phyloP scores from a whole-genome alignment of 2,329 filamentous ascomycete species.

The Fusarium sp. region DNA sequence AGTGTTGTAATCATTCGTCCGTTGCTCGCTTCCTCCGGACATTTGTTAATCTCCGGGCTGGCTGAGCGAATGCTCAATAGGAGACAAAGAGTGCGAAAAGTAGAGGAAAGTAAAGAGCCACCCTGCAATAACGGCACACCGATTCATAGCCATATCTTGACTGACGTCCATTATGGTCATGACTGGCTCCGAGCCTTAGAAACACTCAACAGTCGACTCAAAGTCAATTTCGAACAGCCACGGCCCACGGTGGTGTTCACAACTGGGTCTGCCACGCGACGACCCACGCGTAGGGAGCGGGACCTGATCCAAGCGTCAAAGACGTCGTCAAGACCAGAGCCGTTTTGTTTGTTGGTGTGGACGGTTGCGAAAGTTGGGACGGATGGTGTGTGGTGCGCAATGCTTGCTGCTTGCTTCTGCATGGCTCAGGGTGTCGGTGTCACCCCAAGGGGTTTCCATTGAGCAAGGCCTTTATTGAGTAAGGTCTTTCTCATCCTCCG shows the following conservation, averaged over 20 bases:
- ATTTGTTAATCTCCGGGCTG: conserved; percentile 18
- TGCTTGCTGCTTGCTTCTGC: conserved; percentile 7
- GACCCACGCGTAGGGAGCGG: conserved; percentile 41
- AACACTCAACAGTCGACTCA: conserved; percentile 26
- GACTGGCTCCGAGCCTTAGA: background rate
- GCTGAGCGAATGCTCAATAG: conserved; percentile 2
- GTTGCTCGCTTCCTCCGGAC: conserved; percentile 3
- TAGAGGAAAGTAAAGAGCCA: conserved; percentile 1
- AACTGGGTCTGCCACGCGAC: conserved; percentile 44
- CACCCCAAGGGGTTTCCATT: conserved; percentile 22
- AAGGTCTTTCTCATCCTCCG: conserved; percentile 9
- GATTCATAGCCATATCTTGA: background rate
- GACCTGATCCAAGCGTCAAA: conserved; percentile 40
- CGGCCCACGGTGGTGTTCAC: conserved; percentile 31
- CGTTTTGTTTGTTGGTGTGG: conserved; percentile 36
- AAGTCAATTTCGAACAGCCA: conserved; percentile 37
- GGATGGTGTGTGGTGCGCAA: conserved; percentile 32
- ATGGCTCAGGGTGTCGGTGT: conserved; percentile 9
- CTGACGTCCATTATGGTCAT: conserved; percentile 14
- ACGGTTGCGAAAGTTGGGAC: conserved; percentile 39
- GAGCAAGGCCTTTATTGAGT: conserved; percentile 5
- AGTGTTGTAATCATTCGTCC: conserved; percentile 6
- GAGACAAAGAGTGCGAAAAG: background rate
- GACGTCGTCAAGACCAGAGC: conserved; percentile 25
- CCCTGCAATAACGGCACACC: background rate